phyloP scores from a whole-genome alignment of 169 alveolate genomes.

The Amoebophrya sp. region DNA sequence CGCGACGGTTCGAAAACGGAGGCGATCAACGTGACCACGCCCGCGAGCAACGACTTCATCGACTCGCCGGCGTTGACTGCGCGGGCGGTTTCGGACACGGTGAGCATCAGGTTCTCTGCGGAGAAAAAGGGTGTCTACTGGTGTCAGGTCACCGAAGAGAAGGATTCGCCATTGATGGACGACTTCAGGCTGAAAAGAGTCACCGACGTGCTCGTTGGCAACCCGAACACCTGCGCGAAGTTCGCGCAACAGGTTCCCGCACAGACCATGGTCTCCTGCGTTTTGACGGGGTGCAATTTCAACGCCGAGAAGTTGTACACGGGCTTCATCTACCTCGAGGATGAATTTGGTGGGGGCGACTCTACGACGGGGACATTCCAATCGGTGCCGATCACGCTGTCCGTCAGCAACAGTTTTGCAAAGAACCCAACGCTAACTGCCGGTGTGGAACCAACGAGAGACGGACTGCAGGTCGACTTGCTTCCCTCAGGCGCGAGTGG shows the following conservation, averaged over 20 bases:
- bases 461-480: not conserved
- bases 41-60: not conserved
- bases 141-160: not conserved
- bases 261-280: not conserved
- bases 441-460: not conserved
- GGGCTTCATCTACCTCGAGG: not conserved
- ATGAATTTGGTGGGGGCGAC: not conserved
- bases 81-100: not conserved
- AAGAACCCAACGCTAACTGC: not conserved
- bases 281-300: not conserved
- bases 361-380: not conserved
- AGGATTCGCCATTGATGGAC: not conserved
- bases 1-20: not conserved
- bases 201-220: not conserved
- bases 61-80: slow-evolving; percentile 1
- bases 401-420: not conserved
- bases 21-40: not conserved
- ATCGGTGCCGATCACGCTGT: not conserved
- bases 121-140: not conserved
- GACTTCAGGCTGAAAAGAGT: not conserved
- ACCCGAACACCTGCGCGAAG: slow-evolving; percentile 1
- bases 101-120: not conserved
- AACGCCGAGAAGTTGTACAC: slow-evolving; percentile 24
- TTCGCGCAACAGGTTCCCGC: not conserved
- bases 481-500: not conserved